A percentile compares a stretch with the other conserved stretches of the same genome.
phyloP scores from a whole-genome alignment of 176 grass and related monocot species.

The Ampelocalamus luodianensis region DNA sequence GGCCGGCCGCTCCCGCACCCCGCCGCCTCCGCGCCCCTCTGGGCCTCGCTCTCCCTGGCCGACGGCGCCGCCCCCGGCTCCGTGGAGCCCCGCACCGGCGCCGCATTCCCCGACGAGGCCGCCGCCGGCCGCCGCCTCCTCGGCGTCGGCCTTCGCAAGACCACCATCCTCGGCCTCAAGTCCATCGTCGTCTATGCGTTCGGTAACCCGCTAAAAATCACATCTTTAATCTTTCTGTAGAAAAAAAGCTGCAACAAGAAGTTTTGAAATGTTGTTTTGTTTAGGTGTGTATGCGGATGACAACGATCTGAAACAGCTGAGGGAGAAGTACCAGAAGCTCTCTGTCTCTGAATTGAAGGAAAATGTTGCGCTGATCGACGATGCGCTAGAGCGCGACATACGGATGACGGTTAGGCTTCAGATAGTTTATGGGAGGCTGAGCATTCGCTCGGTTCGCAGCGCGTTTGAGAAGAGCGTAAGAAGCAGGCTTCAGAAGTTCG shows the following conservation, averaged over 20 bases:
- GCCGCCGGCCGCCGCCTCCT: slow-evolving; percentile 60
- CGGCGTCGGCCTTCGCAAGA: slow-evolving; percentile 76
- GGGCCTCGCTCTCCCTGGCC: slow-evolving; percentile 76
- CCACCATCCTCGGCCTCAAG: slow-evolving; percentile 79
- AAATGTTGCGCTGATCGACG: slow-evolving; percentile 55
- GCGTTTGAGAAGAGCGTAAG: slow-evolving; percentile 84
- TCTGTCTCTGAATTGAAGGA: slow-evolving; percentile 59
- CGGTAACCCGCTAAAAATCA: slow-evolving; percentile 53
- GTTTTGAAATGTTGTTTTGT: slow-evolving; percentile 26
- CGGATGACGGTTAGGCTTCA: slow-evolving; percentile 85
- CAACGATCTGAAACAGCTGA: slow-evolving; percentile 60
- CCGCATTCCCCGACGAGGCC: slow-evolving; percentile 56
- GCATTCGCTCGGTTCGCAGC: slow-evolving; percentile 67
- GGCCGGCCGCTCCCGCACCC: slow-evolving; percentile 33
- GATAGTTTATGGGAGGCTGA: slow-evolving; percentile 78
- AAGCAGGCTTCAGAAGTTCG: slow-evolving; percentile 78
- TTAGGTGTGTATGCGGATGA: slow-evolving; percentile 88
- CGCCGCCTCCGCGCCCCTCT: slow-evolving; percentile 43
- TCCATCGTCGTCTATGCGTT: slow-evolving; percentile 83
- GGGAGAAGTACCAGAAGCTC: slow-evolving; percentile 60
- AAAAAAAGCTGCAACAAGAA: not conserved
- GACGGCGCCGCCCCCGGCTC: slow-evolving; percentile 34
- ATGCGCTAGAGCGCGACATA: slow-evolving; percentile 69
- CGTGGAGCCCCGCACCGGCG: slow-evolving; percentile 64
- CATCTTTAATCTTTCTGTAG: not conserved